phyloP scores from a whole-genome alignment of 352 stramenopile species.

The Pythium phragmitis region DNA sequence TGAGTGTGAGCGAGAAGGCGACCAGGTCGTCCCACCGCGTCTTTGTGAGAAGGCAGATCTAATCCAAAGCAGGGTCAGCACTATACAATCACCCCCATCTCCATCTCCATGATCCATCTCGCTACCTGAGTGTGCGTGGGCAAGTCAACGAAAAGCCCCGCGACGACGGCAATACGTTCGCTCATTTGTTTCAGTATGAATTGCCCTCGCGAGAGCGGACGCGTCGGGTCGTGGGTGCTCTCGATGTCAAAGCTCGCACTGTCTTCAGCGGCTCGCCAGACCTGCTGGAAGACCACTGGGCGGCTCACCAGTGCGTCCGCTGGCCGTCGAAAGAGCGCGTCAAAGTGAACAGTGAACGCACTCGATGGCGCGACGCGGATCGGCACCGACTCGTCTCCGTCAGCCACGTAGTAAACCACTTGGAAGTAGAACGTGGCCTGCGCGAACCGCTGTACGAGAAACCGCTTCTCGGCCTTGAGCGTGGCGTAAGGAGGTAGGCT shows the following conservation, averaged over 20 bases:
- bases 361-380: constrained; percentile 25
- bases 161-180: constrained; percentile 34
- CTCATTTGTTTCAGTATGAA: constrained; percentile 31
- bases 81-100: neutral
- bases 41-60: constrained; percentile 58
- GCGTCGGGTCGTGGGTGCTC: constrained; percentile 1
- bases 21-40: constrained; percentile 63
- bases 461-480: constrained; percentile 66
- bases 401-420: constrained; percentile 49
- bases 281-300: constrained; percentile 14
- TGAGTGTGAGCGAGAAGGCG: constrained; percentile 45
- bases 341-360: constrained; percentile 24
- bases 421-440: constrained; percentile 56
- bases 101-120: neutral
- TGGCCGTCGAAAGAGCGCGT: constrained; percentile 22
- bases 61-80: neutral
- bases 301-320: neutral
- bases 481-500: constrained; percentile 54
- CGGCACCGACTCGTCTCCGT: constrained; percentile 27
- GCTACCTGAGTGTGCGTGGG: constrained; percentile 57
- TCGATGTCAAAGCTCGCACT: constrained; percentile 20
- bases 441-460: constrained; percentile 62
- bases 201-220: constrained; percentile 40
- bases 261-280: constrained; percentile 28
- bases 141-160: constrained; percentile 56